phyloP scores from a whole-genome alignment of 2,329 filamentous ascomycete species.

The Grosmannia penicillata region DNA sequence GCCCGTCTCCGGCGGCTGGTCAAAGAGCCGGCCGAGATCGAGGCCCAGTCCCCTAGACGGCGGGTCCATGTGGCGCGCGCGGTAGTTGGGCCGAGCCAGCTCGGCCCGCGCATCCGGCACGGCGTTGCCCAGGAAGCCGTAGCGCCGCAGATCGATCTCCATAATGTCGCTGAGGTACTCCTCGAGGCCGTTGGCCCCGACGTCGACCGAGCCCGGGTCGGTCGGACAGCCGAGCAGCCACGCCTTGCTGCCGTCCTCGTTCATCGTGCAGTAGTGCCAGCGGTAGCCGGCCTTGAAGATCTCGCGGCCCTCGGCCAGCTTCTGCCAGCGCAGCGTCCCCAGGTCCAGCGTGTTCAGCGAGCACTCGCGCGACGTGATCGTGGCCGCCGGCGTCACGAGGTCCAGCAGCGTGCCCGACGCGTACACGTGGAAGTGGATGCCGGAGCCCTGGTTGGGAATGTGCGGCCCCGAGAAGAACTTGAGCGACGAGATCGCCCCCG shows the following conservation, averaged over 20 bases:
- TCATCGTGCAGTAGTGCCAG: slow-evolving; percentile 97
- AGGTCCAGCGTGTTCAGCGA: slow-evolving; percentile 83
- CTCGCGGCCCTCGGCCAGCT: slow-evolving; percentile 83
- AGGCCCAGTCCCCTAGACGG: slow-evolving; percentile 59
- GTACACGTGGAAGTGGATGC: slow-evolving; percentile 90
- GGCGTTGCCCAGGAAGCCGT: slow-evolving; percentile 77
- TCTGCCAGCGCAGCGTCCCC: slow-evolving; percentile 81
- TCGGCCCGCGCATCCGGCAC: slow-evolving; percentile 36
- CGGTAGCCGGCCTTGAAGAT: slow-evolving; percentile 85
- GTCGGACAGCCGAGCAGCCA: slow-evolving; percentile 91
- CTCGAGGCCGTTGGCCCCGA: slow-evolving; percentile 58
- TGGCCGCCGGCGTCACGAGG: slow-evolving; percentile 82
- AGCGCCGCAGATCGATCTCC: slow-evolving; percentile 81
- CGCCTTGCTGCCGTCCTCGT: slow-evolving; percentile 86
- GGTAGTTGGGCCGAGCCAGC: slow-evolving; percentile 29
- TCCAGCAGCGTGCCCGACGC: slow-evolving; percentile 86
- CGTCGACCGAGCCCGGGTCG: slow-evolving; percentile 49
- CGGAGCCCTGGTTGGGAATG: slow-evolving; percentile 76
- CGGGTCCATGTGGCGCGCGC: slow-evolving; percentile 32
- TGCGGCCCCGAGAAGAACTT: slow-evolving; percentile 81
- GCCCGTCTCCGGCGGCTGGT: slow-evolving; percentile 67
- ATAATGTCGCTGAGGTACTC: slow-evolving; percentile 92
- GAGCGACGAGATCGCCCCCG: slow-evolving; percentile 76
- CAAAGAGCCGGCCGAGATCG: slow-evolving; percentile 77
- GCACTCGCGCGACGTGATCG: slow-evolving; percentile 74